Base-by-base conservation (phyloP, 257 asterid species). In the Leptodermis oblonga region DNA sequence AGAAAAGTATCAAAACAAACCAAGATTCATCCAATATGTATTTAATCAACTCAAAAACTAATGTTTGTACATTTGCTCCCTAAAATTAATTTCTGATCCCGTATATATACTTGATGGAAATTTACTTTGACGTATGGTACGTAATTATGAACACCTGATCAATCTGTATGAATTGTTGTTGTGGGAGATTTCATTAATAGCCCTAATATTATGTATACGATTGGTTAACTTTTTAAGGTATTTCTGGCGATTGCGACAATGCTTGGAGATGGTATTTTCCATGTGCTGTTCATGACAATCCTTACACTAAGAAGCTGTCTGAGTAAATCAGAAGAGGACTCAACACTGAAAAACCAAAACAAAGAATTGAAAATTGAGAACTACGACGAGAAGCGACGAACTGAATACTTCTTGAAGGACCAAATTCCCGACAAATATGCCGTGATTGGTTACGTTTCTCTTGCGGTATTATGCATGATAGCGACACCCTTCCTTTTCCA, bases 191-290 rank as follows among this genome's bases (percentile, higher is more conserved):
- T n/a, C n/a, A n/a, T n/a, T n/a, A n/a, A n/a, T n/a, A n/a, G n/a
- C n/a, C n/a, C n/a, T n/a, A n/a, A n/a, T n/a, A n/a, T n/a, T n/a
- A n/a, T n/a, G n/a, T n/a, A n/a, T n/a, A n/a, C n/a, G n/a, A n/a
- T n/a, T n/a, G n/a, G n/a, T n/a, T n/a, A n/a, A n/a, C n/a, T n/a
- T n/a, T n/a, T n/a, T n/a, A 34, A 34, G 88, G 84, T 89, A 20
- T 89, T 90, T 66, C 85, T 90, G 33, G 91, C 95, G 18, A 82
- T 90, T 46, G 80, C 97, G 8, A 78, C 80, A 76, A 90, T 90
- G 82, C 89, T 90, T 30, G 97, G 97, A 1, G 97, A 90, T 31
- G 97, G 97, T 26, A 71, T 90, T 4, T 90, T 68, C 60, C 97
- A 88, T 65, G 89, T 85, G 7, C 71, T 79, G 37, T 78, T 71